These are phyloP conservation scores for Suillus ampliporus DNA, from an alignment of 768 basidiomycete species.

Conservation along the genomic window DNA sequence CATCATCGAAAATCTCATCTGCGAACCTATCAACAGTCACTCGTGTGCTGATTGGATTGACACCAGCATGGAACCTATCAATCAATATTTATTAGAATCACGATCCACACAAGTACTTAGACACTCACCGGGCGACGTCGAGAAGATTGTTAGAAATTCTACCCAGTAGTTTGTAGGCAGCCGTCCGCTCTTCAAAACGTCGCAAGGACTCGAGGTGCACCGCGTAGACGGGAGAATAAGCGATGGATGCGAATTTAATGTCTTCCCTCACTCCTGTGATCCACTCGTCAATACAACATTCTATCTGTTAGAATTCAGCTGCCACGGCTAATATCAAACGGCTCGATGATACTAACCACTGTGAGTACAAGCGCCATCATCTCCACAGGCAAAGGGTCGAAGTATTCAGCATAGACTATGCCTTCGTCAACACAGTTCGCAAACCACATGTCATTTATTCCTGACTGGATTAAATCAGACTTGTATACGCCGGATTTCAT, in stretches of 20 bases:
- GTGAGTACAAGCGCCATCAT: conserved; percentile 10
- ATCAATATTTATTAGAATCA: too few species aligned
- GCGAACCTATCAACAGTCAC: too few species aligned
- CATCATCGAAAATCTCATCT: too few species aligned
- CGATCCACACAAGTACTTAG: too few species aligned
- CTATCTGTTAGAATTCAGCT: conserved; percentile 9
- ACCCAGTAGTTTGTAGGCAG: conserved; percentile 6
- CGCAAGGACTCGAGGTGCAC: conserved; percentile 10
- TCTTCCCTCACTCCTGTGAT: conserved; percentile 10
- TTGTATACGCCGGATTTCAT: conserved; percentile 29
- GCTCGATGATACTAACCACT: too few species aligned
- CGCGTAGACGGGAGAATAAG: conserved; percentile 9
- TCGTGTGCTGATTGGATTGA: too few species aligned
- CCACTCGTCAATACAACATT: conserved; percentile 10
- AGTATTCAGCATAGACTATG: conserved; percentile 24
- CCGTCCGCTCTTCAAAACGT: conserved; percentile 11
- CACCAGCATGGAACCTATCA: too few species aligned
- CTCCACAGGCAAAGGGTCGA: conserved; percentile 23
- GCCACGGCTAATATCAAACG: too few species aligned
- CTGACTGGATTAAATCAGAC: conserved; percentile 28
- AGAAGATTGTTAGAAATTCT: conserved; percentile 4
- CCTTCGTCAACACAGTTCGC: conserved; percentile 31
- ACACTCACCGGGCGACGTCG: conserved; percentile 8
- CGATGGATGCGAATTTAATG: conserved; percentile 12
- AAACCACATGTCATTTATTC: conserved; percentile 33